Base-by-base conservation (phyloP, 495 filamentous ascomycete genomes). In the Lepidopterella palustris region DNA sequence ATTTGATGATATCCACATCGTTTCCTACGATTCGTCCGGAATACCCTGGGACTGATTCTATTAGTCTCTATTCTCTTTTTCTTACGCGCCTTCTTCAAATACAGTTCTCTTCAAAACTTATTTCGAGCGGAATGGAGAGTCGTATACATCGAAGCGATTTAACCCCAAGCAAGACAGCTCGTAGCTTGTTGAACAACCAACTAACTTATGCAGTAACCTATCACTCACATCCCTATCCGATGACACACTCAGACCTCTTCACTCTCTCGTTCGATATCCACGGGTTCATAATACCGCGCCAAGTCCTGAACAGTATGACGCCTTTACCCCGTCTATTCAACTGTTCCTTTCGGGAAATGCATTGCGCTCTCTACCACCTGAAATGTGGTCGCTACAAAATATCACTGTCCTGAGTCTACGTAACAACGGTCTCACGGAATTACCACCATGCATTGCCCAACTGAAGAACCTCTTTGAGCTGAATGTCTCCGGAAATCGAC, bases 391-490 rank as follows among this genome's bases (percentile, higher is more conserved):
- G 53, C 66, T 87, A 4, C 70, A 81, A 31, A 69, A 80, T 58
- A 71, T 93, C 29, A 84, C 79, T 3, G 82, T 87, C 8, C 80
- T 95, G 28, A 89, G 80, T 68, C 73, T 95, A 52, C 85, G 90
- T 4, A 81, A 77, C 57, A 95, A 92, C 71, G 67, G 79, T 27
- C 76, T 95, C 6, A 72, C 68, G 0, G 79, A 84, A 32, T 74
- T 95, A 6, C 87, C 87, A 5, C 73, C 82, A 0, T 74, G 78
- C 0, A 87, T 95, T 40, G 75, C 76, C n/a, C 80, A 79, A 35
- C 74, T 95, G 13, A 75, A 68, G 4, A 82, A 84, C 42, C 73
- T 95, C 4, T 71, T 79, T 64, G 79, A 83, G 28, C 76, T 93
- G 6, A 91, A 91, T 55, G 58, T 95, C 13, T 80, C 85, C 5